Conservation (phyloP, 306 rosid species). For the Crotalaria pallida region DNA sequence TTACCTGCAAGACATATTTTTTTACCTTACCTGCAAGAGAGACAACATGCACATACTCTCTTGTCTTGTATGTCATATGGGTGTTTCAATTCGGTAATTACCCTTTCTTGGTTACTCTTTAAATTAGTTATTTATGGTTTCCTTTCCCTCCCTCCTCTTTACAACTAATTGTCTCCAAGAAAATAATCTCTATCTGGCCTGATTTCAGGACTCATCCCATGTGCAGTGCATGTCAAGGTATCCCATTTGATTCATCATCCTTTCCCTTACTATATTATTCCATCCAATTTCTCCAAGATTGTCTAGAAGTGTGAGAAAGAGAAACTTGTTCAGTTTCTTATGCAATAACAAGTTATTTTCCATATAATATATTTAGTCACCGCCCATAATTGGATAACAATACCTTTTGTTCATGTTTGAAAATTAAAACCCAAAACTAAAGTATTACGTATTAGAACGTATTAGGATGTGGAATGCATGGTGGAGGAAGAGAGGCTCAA, state of each 20-base stretch:
- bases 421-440: too few species aligned
- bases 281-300: background rate
- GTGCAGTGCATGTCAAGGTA: conserved; percentile 90
- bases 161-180: background rate
- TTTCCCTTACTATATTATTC: conserved; percentile 6
- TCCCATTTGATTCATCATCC: conserved; percentile 3
- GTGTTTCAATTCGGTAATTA: conserved; percentile 51
- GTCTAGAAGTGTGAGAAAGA: background rate
- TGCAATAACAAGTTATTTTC: background rate
- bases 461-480: background rate
- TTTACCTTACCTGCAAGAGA: conserved; percentile 72
- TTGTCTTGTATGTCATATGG: conserved; percentile 70
- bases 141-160: background rate
- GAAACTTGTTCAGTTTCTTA: background rate
- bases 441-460: background rate
- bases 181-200: conserved; percentile 21
- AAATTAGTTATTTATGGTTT: background rate
- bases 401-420: background rate
- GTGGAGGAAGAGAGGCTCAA: too few species aligned
- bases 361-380: background rate
- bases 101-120: conserved; percentile 6
- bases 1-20: too few species aligned
- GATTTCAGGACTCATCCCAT: conserved; percentile 63
- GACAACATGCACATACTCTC: conserved; percentile 57
- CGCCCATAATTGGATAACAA: background rate